Evolutionary conservation across 345 rosid species (phyloP), one percentile per base, ranked within the genome.

Genomic region (Murraya paniculata): DNA sequence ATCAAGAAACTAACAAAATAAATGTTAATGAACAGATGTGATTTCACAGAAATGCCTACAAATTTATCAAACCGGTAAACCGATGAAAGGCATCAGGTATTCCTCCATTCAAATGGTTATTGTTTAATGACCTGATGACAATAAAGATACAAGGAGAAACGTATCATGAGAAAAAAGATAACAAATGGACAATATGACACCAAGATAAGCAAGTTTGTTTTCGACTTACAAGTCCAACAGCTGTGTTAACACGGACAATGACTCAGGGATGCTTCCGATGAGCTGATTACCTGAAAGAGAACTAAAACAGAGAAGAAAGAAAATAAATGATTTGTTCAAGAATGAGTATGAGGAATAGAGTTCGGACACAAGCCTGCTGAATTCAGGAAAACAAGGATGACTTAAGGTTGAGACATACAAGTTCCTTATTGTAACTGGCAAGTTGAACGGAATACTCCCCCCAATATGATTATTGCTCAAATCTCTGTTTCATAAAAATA

Each of bases 391-490:
- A 73, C 28, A 64, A 61, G 31, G 56, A 41, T 22, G 31, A 66
- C 1, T 36, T 28, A 57, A 30, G 76, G 10, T 45, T 56, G 41
- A 73, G 81, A 87, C 95, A 25, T 79, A 96, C 99, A 96, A 70
- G 82, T 85, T 89, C 57, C 83, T 80, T 82, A 96, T 77, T 60
- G 97, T 88, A 64, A 72, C 80, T 10, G 99, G 99, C 83, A 94
- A 81, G 81, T 77, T 84, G 64, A 83, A 85, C 6, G 98, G 99
- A 78, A 96, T 84, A 64, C 80, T 87, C 84, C 99, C 99, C 69
- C 91, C 90, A 24, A 96, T 91, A 75, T 85, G 93, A 82, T 96
- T 96, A 86, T 87, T 81, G 83, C 97, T 91, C 62, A 96, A 81
- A 88, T 92, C 98, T 83, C 99, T 96, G 94, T 76, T 77, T 80